Base-by-base conservation (phyloP, 331 rosid genomes). In the Quercus phellos region DNA sequence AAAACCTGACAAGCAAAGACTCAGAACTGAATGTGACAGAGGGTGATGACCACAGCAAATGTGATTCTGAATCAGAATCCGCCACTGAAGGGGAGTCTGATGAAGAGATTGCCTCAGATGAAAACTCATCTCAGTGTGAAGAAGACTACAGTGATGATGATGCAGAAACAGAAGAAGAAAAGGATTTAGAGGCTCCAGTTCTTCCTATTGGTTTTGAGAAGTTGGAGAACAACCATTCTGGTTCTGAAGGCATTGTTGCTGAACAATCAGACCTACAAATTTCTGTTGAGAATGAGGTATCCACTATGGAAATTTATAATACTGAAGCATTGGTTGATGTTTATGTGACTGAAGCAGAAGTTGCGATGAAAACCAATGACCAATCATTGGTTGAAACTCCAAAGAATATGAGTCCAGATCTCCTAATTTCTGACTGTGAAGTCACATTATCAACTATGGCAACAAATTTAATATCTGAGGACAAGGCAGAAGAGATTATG, bases 61-160 rank as follows among this genome's bases (percentile, higher is more conserved):
- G 8, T 13, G n/a, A 19, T 46, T 70, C 70, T 27, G 69, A 38
- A 19, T 51, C 58, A 6, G 42, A 78, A 18, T 54, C 53, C 29
- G 1, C 68, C 12, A 22, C 77, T n/a, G 43, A 66, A 46, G 24
- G 22, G 53, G 73, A 69, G 68, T 27, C 56, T 50, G 77, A n/a
- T 32, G 54, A 32, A 5, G 84, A 76, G 9, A 18, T 2, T 50
- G 5, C n/a, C 1, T 74, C 53, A 13, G 38, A 70, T 26, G 70
- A 64, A 53, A 55, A 50, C 12, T 50, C 46, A 19, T 13, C 3
- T 0, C 74, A 73, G 5, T 14, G 26, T 6, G 42, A 51, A 24
- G 34, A 22, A 74, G 68, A 50, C 54, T 58, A 30, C 19, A 72
- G 30, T 72, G 76, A 79, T 55, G 74, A 55, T n/a, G 82, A 70